Evolutionary conservation across 2,329 filamentous ascomycete genomes (phyloP).

Genomic region (Epichloe sylvatica): DNA sequence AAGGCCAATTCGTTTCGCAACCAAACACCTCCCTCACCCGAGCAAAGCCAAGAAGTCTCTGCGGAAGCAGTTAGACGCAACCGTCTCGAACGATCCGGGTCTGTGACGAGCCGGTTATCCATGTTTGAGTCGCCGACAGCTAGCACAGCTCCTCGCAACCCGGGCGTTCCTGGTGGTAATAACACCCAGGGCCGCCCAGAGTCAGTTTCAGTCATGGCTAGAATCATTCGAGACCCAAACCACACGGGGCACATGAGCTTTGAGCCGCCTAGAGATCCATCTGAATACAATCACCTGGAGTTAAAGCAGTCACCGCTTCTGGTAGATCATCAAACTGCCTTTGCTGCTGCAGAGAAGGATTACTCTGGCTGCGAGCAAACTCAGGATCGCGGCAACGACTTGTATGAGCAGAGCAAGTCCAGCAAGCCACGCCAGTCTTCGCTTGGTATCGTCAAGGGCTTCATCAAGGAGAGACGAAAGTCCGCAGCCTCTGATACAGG

Average conservation of each 20-base stretch:
- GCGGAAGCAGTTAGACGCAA: constrained; percentile 26
- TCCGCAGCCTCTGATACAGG: constrained; percentile 29
- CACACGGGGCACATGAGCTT: constrained; percentile 27
- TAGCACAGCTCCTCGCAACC: constrained; percentile 10
- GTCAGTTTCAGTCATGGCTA: constrained; percentile 77
- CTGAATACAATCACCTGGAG: constrained; percentile 34
- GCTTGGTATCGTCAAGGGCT: constrained; percentile 43
- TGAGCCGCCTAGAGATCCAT: constrained; percentile 27
- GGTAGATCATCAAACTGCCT: constrained; percentile 37
- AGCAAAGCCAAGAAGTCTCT: constrained; percentile 31
- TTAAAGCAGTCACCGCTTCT: constrained; percentile 45
- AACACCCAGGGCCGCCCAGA: constrained; percentile 42
- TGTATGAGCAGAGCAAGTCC: constrained; percentile 21
- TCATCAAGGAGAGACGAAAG: constrained; percentile 45
- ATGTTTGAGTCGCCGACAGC: constrained; percentile 33
- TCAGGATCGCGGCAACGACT: constrained; percentile 23
- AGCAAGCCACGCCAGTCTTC: constrained; percentile 40
- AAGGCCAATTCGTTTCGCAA: constrained; percentile 26
- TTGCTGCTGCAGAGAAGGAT: constrained; percentile 10
- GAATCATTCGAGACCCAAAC: constrained; percentile 56
- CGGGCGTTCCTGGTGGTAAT: constrained; percentile 13
- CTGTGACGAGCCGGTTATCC: constrained; percentile 40
- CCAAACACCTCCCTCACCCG: constrained; percentile 18
- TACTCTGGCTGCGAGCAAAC: constrained; percentile 20
- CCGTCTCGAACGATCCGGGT: constrained; percentile 35